A percentile compares a stretch with the other conserved stretches of the same genome.
Conservation (phyloP, 345 rosid genomes). For the Dipteronia dyeriana region DNA sequence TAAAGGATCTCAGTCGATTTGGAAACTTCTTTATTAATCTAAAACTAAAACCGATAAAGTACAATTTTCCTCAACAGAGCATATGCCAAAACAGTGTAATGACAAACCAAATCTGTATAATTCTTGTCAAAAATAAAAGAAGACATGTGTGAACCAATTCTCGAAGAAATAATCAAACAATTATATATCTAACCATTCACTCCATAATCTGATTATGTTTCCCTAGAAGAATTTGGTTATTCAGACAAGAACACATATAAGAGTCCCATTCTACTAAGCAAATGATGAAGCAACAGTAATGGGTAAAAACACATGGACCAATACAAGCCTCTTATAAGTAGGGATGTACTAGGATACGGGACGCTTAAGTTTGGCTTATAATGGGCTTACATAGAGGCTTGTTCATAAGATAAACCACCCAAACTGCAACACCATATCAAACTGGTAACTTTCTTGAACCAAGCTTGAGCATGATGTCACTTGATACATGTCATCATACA, state of each 20-base stretch:
- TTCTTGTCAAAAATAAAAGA: no score
- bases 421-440: not conserved
- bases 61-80: not conserved
- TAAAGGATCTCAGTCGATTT: not conserved
- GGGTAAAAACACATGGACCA: not conserved
- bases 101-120: no score
- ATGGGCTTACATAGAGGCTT: not conserved
- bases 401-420: not conserved
- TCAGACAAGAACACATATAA: no score
- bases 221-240: no score
- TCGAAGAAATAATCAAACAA: no score
- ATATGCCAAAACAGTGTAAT: no score
- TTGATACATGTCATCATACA: not conserved
- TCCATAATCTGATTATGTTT: no score
- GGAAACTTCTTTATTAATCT: slow-evolving; percentile 7
- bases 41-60: not conserved
- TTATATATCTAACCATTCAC: no score
- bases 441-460: not conserved
- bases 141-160: no score
- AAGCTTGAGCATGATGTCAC: not conserved
- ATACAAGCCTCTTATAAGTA: not conserved
- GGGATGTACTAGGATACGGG: not conserved
- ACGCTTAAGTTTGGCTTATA: not conserved
- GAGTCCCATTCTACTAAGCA: no score
- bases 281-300: not conserved